A percentile compares a stretch with the other conserved stretches of the same genome.
These are phyloP conservation scores for Decorospora gaudefroyi DNA, from an alignment of 2,329 filamentous ascomycete species.

Conservation along the genomic window DNA sequence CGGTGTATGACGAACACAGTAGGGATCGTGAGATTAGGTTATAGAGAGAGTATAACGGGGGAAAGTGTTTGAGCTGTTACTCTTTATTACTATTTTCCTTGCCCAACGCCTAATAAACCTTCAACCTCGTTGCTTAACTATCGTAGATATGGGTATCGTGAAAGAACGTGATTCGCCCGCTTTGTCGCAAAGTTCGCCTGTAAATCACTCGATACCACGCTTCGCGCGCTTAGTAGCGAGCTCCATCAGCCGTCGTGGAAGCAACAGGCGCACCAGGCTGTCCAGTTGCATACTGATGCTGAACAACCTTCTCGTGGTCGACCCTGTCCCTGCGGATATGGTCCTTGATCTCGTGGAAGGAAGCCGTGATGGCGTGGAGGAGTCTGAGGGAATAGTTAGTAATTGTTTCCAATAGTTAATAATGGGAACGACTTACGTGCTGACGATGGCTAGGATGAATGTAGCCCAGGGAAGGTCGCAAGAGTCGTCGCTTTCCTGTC, in stretches of 20 bases:
- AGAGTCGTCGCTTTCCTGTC: slow-evolving; percentile 28
- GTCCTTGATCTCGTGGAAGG: slow-evolving; percentile 48
- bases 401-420: neutral
- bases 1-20: no score
- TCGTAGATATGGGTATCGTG: no score
- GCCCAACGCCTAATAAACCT: no score
- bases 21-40: no score
- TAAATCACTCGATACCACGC: no score
- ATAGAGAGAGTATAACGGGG: no score
- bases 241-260: slow-evolving; percentile 1
- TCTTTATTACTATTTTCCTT: no score
- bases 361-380: slow-evolving; percentile 51
- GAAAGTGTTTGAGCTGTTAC: no score
- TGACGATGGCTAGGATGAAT: slow-evolving; percentile 53
- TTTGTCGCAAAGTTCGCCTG: no score
- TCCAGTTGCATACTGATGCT: slow-evolving; percentile 4
- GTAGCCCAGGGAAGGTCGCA: slow-evolving; percentile 53
- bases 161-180: no score
- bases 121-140: no score
- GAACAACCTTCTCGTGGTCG: slow-evolving; percentile 17
- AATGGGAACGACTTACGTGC: slow-evolving; percentile 49
- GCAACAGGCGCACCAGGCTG: neutral
- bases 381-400: slow-evolving; percentile 34
- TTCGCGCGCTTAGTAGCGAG: neutral
- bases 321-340: slow-evolving; percentile 23